A percentile compares a stretch with the other conserved stretches of the same genome.
These are phyloP conservation scores for Daldinia decipiens DNA, from an alignment of 495 filamentous ascomycete genomes.

Conservation along the genomic window DNA sequence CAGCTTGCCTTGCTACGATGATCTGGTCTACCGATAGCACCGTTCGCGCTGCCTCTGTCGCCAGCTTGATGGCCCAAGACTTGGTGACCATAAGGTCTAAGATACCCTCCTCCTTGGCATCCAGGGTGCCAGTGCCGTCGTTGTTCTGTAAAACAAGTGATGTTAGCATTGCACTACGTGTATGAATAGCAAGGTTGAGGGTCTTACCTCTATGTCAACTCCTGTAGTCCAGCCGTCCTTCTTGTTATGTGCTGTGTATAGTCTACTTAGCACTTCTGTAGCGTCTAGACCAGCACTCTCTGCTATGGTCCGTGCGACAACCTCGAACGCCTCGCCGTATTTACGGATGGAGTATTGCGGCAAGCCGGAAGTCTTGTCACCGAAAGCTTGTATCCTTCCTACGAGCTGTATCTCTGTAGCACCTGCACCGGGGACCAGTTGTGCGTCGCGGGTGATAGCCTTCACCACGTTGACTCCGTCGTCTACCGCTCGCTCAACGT, in stretches of 20 bases:
- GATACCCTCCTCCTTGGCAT: constrained; percentile 90
- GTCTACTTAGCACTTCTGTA: constrained; percentile 87
- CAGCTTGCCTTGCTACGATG: constrained; percentile 96
- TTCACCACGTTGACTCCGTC: constrained; percentile 99
- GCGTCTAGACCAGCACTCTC: constrained; percentile 96
- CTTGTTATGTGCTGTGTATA: constrained; percentile 94
- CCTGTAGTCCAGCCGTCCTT: constrained; percentile 87
- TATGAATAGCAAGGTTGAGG: not conserved
- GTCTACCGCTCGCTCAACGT: constrained; percentile 96
- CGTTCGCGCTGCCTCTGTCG: constrained; percentile 92
- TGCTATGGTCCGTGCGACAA: constrained; percentile 90
- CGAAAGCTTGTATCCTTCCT: constrained; percentile 86
- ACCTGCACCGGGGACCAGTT: constrained; percentile 92
- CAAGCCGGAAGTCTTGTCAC: constrained; percentile 89
- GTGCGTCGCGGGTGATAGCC: constrained; percentile 92
- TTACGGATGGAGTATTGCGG: constrained; percentile 97
- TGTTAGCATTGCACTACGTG: constrained; percentile 32
- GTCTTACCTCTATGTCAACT: constrained; percentile 83
- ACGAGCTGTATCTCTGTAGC: constrained; percentile 96
- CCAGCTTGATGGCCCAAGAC: constrained; percentile 95
- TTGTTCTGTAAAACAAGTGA: constrained; percentile 63
- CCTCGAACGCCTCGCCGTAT: constrained; percentile 97
- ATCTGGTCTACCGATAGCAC: constrained; percentile 98
- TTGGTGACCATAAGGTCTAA: constrained; percentile 91
- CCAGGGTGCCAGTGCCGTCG: constrained; percentile 80